Percentiles rank a stretch among this genome's conserved stretches.
phyloP scores from a whole-genome alignment of 2,329 filamentous ascomycete species.

The Talaromyces sp. region DNA sequence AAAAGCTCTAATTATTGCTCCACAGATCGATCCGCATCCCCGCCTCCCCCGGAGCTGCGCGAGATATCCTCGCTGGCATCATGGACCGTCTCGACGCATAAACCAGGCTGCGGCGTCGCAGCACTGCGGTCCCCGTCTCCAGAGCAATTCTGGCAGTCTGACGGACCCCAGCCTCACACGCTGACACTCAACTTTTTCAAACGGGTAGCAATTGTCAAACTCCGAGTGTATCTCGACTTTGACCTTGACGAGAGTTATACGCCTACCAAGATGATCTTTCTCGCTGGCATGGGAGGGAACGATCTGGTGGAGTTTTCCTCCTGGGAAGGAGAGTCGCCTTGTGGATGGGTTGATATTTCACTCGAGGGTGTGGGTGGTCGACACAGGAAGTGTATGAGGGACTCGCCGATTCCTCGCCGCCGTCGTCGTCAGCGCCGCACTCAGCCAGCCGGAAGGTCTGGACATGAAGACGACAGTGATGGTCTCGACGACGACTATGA shows the following conservation, averaged over 20 bases:
- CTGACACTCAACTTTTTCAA: slow-evolving; percentile 60
- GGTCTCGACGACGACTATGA: slow-evolving; percentile 23
- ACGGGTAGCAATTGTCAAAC: slow-evolving; percentile 45
- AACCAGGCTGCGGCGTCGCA: slow-evolving; percentile 57
- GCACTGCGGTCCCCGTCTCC: slow-evolving; percentile 56
- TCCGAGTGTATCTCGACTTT: slow-evolving; percentile 69
- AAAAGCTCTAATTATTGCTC: neutral
- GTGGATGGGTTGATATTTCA: slow-evolving; percentile 87
- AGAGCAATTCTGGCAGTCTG: slow-evolving; percentile 59
- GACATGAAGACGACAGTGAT: slow-evolving; percentile 14
- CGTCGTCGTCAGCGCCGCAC: neutral
- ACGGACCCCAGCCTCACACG: slow-evolving; percentile 60
- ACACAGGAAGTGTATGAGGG: slow-evolving; percentile 24
- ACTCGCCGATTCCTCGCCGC: slow-evolving; percentile 10
- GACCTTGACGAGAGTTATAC: slow-evolving; percentile 93
- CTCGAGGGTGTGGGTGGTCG: slow-evolving; percentile 56
- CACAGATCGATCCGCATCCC: slow-evolving; percentile 30
- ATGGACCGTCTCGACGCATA: slow-evolving; percentile 59
- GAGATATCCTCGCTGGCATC: slow-evolving; percentile 62
- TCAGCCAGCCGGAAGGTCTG: neutral
- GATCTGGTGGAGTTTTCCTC: slow-evolving; percentile 83
- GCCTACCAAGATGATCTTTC: slow-evolving; percentile 83
- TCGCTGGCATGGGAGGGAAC: slow-evolving; percentile 85
- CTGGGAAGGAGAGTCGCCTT: slow-evolving; percentile 70
- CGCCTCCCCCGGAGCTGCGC: slow-evolving; percentile 44